phyloP scores from a whole-genome alignment of 2,329 filamentous ascomycete species.

The Fusarium sp. region DNA sequence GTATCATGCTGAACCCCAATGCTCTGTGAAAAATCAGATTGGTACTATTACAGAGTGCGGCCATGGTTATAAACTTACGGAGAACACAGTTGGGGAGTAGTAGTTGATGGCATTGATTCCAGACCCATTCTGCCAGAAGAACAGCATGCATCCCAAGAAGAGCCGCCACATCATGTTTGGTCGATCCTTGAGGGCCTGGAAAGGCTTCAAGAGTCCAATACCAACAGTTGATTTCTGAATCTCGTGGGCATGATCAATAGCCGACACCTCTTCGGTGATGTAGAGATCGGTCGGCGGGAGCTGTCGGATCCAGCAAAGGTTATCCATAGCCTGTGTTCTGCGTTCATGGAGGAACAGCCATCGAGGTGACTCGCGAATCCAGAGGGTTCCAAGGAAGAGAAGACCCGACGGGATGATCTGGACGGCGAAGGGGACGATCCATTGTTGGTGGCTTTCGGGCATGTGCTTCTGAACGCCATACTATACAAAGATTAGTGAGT shows the following conservation, averaged over 20 bases:
- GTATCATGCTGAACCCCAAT: slow-evolving; percentile 24
- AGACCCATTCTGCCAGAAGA: slow-evolving; percentile 72
- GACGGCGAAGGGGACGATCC: slow-evolving; percentile 61
- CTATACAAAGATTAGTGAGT: not conserved
- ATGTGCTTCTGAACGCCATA: slow-evolving; percentile 34
- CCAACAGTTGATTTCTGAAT: slow-evolving; percentile 69
- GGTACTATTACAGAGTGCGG: rapidly evolving
- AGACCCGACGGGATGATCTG: slow-evolving; percentile 64
- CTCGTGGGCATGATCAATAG: slow-evolving; percentile 45
- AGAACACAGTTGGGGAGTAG: slow-evolving; percentile 36
- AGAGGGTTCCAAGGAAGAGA: slow-evolving; percentile 56
- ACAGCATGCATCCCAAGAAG: slow-evolving; percentile 69
- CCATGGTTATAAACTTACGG: not conserved
- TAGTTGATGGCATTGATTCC: slow-evolving; percentile 50
- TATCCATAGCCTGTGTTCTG: slow-evolving; percentile 58
- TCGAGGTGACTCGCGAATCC: slow-evolving; percentile 64
- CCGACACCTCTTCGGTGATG: slow-evolving; percentile 32
- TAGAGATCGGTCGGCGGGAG: slow-evolving; percentile 57
- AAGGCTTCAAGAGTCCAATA: slow-evolving; percentile 49
- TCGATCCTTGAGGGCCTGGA: slow-evolving; percentile 24
- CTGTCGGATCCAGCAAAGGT: slow-evolving; percentile 64
- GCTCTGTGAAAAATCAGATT: not conserved
- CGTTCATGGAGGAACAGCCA: slow-evolving; percentile 66
- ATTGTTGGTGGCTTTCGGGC: slow-evolving; percentile 41
- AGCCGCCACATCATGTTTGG: slow-evolving; percentile 65